Base-by-base conservation (phyloP, 352 stramenopile genomes). In the Phytophthora chlamydospora region DNA sequence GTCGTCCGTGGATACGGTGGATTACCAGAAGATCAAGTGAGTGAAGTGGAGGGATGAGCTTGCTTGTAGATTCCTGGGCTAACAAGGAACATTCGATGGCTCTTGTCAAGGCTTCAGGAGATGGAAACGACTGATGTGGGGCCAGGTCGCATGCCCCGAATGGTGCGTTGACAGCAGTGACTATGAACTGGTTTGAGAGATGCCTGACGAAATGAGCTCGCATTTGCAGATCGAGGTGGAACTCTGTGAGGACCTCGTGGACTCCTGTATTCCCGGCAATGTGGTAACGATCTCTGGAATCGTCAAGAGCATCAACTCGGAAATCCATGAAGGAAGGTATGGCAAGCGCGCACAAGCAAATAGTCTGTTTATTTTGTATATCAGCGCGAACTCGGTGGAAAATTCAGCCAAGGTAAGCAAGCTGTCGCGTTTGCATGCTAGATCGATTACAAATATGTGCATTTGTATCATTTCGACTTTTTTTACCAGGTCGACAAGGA, bases 241-340 rank as follows among this genome's bases (percentile, higher is more conserved):
- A 62, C 71, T 97, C 24, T 82, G 77, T 19, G 89, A 95, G 68
- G 91, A 97, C 45, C 72, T 99, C 17, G 97, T 99, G 12, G 96
- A 99, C 73, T 83, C 78, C 31, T 98, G 96, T 55, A 95, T 98
- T 54, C 91, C 97, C 16, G 97, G 97, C 19, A 98, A 99, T 74
- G 87, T 98, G 1, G 81, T 99, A 17, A 89, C 90, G 12, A 82
- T 99, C 6, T 89, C 85, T 1, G 97, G 97, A 0, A 81, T 98
- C 49, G 93, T 99, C 6, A 96, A 97, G 62, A 95, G 92, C 29
- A 83, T 98, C 41, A 99, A 98, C 65, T 90, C 91, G n/a, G 92
- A 97, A 50, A 73, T 98, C 24, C 83, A 95, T 27, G 89, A 79
- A 48, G 93, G 96, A 41, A 80, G 82, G 40, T 85, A 82, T 29